These are phyloP conservation scores for Thelephora terrestris DNA, from an alignment of 1,284 basidiomycete species.

Conservation along the genomic window DNA sequence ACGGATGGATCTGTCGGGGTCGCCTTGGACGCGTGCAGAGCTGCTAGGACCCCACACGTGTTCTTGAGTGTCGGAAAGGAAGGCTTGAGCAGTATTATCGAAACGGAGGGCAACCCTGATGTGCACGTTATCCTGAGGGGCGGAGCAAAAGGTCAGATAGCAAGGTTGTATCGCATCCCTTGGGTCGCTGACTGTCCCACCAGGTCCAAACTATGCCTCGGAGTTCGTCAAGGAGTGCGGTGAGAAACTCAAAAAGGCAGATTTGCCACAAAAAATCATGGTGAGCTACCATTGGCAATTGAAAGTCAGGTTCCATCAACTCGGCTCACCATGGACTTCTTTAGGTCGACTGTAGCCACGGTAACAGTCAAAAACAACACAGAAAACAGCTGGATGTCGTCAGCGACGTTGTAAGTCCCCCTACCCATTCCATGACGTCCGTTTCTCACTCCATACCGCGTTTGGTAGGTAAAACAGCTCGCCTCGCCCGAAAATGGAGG, in stretches of 20 bases:
- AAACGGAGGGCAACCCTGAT: conserved; percentile 84
- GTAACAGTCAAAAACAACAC: conserved; percentile 87
- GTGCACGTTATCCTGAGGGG: conserved; percentile 91
- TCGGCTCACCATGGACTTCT: not conserved
- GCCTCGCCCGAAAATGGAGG: conserved; percentile 59
- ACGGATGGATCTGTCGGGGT: conserved; percentile 73
- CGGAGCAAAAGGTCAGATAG: conserved; percentile 47
- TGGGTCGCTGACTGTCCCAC: too few relatives aligned
- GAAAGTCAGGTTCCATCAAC: conserved; percentile 2
- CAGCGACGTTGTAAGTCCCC: conserved; percentile 62
- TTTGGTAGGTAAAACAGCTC: conserved; percentile 62
- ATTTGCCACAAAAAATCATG: conserved; percentile 77
- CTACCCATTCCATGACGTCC: not conserved
- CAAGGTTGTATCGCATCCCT: not conserved
- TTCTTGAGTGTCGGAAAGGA: conserved; percentile 93
- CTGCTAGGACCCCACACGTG: conserved; percentile 78
- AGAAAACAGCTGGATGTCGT: conserved; percentile 77
- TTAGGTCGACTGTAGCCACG: conserved; percentile 92
- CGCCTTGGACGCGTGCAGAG: conserved; percentile 86
- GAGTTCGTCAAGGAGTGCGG: conserved; percentile 74
- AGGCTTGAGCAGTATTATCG: conserved; percentile 84
- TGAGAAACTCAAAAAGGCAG: conserved; percentile 71
- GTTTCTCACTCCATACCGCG: conserved; percentile 2
- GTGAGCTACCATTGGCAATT: conserved; percentile 29
- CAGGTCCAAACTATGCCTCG: conserved; percentile 70